phyloP scores from a whole-genome alignment of 2,329 filamentous ascomycete species.

The Verticillium longisporum region DNA sequence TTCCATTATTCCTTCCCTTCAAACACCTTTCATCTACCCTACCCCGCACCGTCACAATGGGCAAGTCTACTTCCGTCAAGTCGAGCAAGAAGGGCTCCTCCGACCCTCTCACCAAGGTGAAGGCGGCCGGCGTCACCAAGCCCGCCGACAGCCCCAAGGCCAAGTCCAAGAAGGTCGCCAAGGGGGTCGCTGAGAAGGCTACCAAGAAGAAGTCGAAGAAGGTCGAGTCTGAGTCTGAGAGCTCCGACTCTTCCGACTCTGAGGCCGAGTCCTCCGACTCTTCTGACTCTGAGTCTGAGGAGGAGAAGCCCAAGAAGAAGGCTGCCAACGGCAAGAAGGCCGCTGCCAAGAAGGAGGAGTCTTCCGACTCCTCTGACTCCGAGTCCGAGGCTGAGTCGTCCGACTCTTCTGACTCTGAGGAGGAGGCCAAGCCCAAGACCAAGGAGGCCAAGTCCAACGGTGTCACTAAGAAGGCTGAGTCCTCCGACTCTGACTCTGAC shows the following conservation, averaged over 20 bases:
- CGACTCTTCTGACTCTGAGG: conserved; percentile 29
- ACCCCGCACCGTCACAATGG: conserved; percentile 41
- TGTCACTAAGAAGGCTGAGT: conserved; percentile 19
- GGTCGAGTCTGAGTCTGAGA: conserved; percentile 14
- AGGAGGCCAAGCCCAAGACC: conserved; percentile 24
- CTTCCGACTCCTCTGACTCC: conserved; percentile 25
- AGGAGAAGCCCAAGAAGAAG: conserved; percentile 13
- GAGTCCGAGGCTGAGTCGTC: conserved; percentile 29
- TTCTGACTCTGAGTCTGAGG: conserved; percentile 18
- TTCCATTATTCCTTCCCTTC: background rate
- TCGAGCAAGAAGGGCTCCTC: conserved; percentile 50
- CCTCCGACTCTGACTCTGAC: conserved; percentile 24
- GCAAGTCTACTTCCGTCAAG: conserved; percentile 36
- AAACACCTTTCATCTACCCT: background rate
- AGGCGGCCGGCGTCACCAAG: conserved; percentile 63
- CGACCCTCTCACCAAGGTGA: conserved; percentile 48
- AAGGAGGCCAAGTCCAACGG: conserved; percentile 26
- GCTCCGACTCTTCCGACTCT: conserved; percentile 18
- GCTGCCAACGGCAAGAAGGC: conserved; percentile 14
- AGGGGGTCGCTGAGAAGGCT: conserved; percentile 48
- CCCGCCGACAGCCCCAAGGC: conserved; percentile 55
- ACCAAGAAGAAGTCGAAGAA: conserved; percentile 32
- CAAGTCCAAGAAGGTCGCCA: conserved; percentile 62
- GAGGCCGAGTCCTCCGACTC: conserved; percentile 11
- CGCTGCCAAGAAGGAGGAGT: conserved; percentile 5